Base-by-base conservation (phyloP, 1,284 basidiomycete species). In the Trametes sp. region DNA sequence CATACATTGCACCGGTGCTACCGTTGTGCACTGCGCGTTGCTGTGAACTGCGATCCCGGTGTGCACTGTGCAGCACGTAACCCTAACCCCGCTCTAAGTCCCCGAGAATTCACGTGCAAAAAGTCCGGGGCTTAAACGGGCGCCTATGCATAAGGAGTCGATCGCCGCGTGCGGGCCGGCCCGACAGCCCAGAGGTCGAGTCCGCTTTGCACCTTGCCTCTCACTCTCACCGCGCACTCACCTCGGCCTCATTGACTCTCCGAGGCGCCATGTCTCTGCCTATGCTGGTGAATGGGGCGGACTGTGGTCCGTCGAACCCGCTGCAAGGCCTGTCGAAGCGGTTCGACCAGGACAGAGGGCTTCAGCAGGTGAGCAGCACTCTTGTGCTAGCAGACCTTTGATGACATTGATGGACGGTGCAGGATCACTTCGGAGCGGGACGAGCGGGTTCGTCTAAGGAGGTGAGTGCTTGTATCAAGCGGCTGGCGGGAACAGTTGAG, bases 271-370 rank as follows among this genome's bases (percentile, higher is more conserved):
- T 94, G 92, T 87, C 92, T 11, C 79, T 94, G 24, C 88, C 90
- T 57, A 82, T 91, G 81, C 87, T 94, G 19, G 81, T 89, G 38
- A 86, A 84, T 62, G 85, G 85, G 45, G 83, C 90, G 1, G 92
- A 94, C 51, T 95, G 93, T 67, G 93, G 93, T 1, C 93, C 93
- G 7, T 84, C 85, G 1, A 95, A 94, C 73, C 86, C 92, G 13
- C 75, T 95, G n/a, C 90, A 93, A 70, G 85, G 83, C 24, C 83
- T 95, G 8, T 82, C 89, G 0, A 94, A 94, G 73, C 81, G 84
- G 54, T 89, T 94, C 69, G 90, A 92, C 67, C 83, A 85, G 57
- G 93, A 95, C 74, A 82, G 91, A 70, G 92, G 92, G 21, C 74
- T 86, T 10, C 90, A 93, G 75, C 92, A 93, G 80, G 93, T 93